phyloP scores from a whole-genome alignment of 768 basidiomycete species.

The Hebeloma cylindrosporum region DNA sequence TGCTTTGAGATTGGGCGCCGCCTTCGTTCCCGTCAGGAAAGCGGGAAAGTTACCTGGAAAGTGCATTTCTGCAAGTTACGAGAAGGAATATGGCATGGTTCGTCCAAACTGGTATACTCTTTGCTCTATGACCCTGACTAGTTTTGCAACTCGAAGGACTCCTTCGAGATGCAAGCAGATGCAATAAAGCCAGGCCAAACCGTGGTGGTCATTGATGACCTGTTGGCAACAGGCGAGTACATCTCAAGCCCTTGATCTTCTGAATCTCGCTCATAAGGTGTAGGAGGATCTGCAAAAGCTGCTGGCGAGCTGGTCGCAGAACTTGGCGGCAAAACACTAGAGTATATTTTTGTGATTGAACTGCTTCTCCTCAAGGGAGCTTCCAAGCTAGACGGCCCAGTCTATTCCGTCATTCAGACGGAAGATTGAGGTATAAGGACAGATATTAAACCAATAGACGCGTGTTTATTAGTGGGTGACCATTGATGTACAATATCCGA shows the following conservation, averaged over 20 bases:
- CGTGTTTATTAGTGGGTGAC: slow-evolving; percentile 75
- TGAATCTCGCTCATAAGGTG: slow-evolving; percentile 4
- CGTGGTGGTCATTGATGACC: slow-evolving; percentile 89
- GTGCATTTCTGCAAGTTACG: slow-evolving; percentile 71
- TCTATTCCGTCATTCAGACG: slow-evolving; percentile 84
- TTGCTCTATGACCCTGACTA: not conserved
- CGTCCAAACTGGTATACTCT: slow-evolving; percentile 27
- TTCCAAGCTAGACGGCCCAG: slow-evolving; percentile 79
- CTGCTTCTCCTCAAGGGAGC: slow-evolving; percentile 71
- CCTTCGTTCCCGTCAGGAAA: slow-evolving; percentile 96
- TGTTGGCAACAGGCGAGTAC: slow-evolving; percentile 89
- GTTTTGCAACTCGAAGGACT: slow-evolving; percentile 52
- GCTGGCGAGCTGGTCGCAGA: slow-evolving; percentile 86
- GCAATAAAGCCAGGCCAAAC: slow-evolving; percentile 80
- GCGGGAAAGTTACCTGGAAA: slow-evolving; percentile 91
- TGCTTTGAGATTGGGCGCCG: slow-evolving; percentile 86
- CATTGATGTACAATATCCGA: slow-evolving; percentile 73
- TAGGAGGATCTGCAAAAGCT: slow-evolving; percentile 91
- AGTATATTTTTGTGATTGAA: slow-evolving; percentile 95
- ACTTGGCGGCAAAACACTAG: slow-evolving; percentile 80
- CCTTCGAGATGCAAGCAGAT: slow-evolving; percentile 94
- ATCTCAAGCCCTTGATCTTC: not conserved
- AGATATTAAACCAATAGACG: slow-evolving; percentile 52
- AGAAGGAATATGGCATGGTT: slow-evolving; percentile 93
- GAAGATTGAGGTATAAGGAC: slow-evolving; percentile 46